Evolutionary conservation across 768 basidiomycete genomes (phyloP), one percentile per base, ranked within the genome.

Genomic region (Candolleomyces eurysporus): DNA sequence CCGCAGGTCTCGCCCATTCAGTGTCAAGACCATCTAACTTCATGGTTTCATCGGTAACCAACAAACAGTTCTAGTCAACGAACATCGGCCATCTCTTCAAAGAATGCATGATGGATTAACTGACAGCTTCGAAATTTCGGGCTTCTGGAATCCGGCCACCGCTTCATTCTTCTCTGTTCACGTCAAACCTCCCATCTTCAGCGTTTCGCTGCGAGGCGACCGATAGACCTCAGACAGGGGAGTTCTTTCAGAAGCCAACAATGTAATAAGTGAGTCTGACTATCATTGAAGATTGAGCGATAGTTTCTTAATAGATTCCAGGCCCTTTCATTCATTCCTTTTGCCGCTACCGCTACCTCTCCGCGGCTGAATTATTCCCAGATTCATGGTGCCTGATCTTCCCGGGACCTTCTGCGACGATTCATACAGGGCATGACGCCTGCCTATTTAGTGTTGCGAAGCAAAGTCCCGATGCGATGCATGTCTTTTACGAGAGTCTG

Each of bases 341-440:
- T 17, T 60, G 59, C 59, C 59, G 59, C 53, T 6, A 51, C 59
- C 59, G 59, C 53, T 6, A 30, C 42, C 48, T 19, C 50, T 60
- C 59, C 59, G 59, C 59, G 59, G 59, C 59, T 43, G 40, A 51
- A 19, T 51, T 11, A 19, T 39, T 59, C 48, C 32, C 54, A 56
- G 39, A 21, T 43, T 43, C 40, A 56, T 26, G 5, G 54, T 56
- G 43, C 54, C 54, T 56, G 54, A 56, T 56, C 54, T 56, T 56
- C 54, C 52, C 40, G 54, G 54, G 19, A 39, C 19, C 54, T 56
- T 56, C 54, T 56, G 36, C 21, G 21, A n/a, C 32, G 52, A 22
- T 56, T 56, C 31, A 56, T 42, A 13, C 19, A 42, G 54, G 39
- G 39, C 54, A 26, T 56, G 54, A 42, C 5, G 40, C 54, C 39